Base-by-base conservation (phyloP, 2,329 filamentous ascomycete species). In the Aureobasidium sp. region DNA sequence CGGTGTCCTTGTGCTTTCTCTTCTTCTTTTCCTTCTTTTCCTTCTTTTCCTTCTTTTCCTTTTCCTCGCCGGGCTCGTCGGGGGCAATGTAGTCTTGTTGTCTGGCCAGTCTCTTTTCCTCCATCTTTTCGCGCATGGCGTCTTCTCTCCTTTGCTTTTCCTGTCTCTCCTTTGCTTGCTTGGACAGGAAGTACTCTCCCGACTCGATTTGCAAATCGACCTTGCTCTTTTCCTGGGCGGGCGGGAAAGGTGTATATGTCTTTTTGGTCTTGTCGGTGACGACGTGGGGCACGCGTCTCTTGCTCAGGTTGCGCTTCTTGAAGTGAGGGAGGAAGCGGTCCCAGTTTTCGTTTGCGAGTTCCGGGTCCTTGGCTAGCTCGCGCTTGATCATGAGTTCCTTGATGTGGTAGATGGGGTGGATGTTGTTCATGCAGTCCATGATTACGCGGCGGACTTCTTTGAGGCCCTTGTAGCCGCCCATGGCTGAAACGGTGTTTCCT, bases 151-250 rank as follows among this genome's bases (percentile, higher is more conserved):
- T 89, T 72, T 93, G 88, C 75, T 89, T 86, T 50, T 81, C 85
- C 60, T 87, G 88, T 64, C 92, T 82, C 70, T 96, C 90, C 81
- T 96, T 96, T 64, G 91, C 92, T 71, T 92, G 86, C 80, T 96
- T 96, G 71, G 87, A 87, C 72, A 99, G 77, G 76, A 97, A 97
- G 78, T 96, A 99, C 78, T 97, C 93, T 77, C 94, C 93, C 69
- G 85, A 92, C 81, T 99, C 94, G 79, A 99, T 96, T 82, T 99
- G 93, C 76, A 91, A 78, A 76, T 99, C 94, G 69, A 99, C 84
- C 85, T 97, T 99, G 85, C 92, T 97, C 89, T 96, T 96, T 82
- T 99, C 93, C 67, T 92, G 91, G 47, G 91, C 85, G 7, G 94
- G 94, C 53, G 94, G 94, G 86, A 99, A 99, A 11, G 94, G 93